Base-by-base conservation (phyloP, 192 early-diverging fungal species). In the Coemansia sp. region DNA sequence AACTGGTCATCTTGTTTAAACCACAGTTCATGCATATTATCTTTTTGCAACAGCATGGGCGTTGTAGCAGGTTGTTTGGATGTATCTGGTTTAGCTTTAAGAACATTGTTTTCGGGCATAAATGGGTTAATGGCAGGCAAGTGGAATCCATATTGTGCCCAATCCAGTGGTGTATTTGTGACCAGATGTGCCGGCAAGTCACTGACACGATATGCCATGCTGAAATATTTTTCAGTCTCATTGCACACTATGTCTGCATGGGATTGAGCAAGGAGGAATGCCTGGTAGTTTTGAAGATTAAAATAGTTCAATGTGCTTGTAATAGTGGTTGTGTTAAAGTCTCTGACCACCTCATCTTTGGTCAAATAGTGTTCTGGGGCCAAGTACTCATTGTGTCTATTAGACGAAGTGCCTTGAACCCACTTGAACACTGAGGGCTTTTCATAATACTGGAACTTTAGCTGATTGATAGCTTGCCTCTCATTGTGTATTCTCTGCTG, bases 401-500 rank as follows among this genome's bases (percentile, higher is more conserved):
- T 15, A 15, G 15, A 42, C 15, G 40, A 42, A 12, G 15, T 42
- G 14, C 4, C 40, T n/a, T 15, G 10, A 15, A n/a, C 15, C 40
- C 40, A 42, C 2, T 15, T n/a, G 3, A 42, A 4, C 1, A 42
- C 40, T 15, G 11, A 15, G 1, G 40, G 40, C 40, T 42, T 42
- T 42, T 42, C 40, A 42, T 42, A 42, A 42, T 15, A 42, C 40
- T 42, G 12, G 12, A 42, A 42, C 10, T 42, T 42, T 11, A 42
- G 40, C 10, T 42, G 12, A 3, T 3, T 15, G 1, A 42, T 15
- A 15, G 40, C 4, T n/a, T 42, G 10, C 10, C 14, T 42, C 1
- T 42, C 40, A 0, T 8, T 42, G 12, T 42, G 40, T 15, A 42
- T 42, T 42, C 62, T 61, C 51, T 73, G 53, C 21, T 72, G 76